Evolutionary conservation across 345 rosid genomes (phyloP), one percentile per base, ranked within the genome.

Genomic region (Euphorbia lathyris): DNA sequence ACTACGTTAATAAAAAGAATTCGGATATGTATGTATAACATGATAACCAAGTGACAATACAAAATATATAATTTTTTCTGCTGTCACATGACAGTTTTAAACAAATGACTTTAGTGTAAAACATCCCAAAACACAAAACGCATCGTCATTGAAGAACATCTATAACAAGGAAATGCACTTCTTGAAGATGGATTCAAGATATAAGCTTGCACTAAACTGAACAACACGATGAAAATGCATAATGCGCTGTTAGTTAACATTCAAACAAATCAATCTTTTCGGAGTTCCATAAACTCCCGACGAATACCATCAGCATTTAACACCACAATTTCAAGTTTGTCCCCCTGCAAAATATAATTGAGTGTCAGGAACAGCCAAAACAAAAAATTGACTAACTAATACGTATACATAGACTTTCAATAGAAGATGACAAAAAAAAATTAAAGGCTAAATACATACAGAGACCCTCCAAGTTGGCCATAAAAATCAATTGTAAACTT

Each of bases 271-370:
- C 79, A 92, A 79, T 92, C 97, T 79, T 86, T 86, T 79, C 98
- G 86, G 50, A 96, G 86, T 7, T 88, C 94, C 88, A 93, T 81
- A 75, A 78, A 80, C 68, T 96, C 97, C 8, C 82, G 82, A 36
- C 59, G 92, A 47, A 92, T 83, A 56, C 98, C 95, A 19, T 80
- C 88, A 7, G 88, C 84, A 71, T 86, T 92, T 65, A 92, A 72
- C 65, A 92, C 51, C 56, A 92, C 90, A 32, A 90, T 90, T 80
- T 90, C 91, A 64, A 96, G 90, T 72, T 74, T 87, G 87, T 92
- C 98, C 61, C 97, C 97, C 97, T 92, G 78, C 58, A 73, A n/a
- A 56, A 71, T 19, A 64, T 30, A 53, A 63, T 26, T 22, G 55
- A 53, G 0, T 26, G 26, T 67, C 22, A 55, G 38, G 32, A 67